A percentile compares a stretch with the other conserved stretches of the same genome.
Evolutionary conservation across 345 rosid species (phyloP).

Genomic region (Draba incana): DNA sequence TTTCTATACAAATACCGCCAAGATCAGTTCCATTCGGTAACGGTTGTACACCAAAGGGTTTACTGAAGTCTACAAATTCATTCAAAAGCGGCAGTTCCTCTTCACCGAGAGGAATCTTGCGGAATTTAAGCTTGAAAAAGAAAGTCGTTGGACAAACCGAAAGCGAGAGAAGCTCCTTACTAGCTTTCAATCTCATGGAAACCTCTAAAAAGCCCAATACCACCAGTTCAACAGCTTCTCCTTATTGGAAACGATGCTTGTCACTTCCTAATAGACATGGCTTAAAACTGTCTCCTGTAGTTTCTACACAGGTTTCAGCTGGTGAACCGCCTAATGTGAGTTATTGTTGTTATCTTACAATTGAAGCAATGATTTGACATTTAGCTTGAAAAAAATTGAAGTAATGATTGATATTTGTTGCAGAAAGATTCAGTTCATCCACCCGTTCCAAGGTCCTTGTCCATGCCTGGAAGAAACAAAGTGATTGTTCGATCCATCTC

Average conservation of each 20-base stretch:
- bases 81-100: constrained; percentile 50
- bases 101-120: constrained; percentile 68
- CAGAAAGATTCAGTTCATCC: constrained; percentile 61
- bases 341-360: constrained; percentile 28
- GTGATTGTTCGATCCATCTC: constrained; percentile 82
- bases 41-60: constrained; percentile 49
- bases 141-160: constrained; percentile 49
- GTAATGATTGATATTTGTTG: constrained; percentile 27
- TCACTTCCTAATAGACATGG: constrained; percentile 82
- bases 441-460: constrained; percentile 75
- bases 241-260: constrained; percentile 67
- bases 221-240: constrained; percentile 47
- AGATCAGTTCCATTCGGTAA: constrained; percentile 53
- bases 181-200: constrained; percentile 52
- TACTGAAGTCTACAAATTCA: constrained; percentile 58
- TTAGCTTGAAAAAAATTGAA: neutral
- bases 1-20: constrained; percentile 82
- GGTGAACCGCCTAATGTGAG: constrained; percentile 63
- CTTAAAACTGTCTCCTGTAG: constrained; percentile 65
- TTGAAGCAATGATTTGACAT: too few species aligned
- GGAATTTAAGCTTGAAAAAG: constrained; percentile 75
- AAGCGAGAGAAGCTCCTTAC: constrained; percentile 70
- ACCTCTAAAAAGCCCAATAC: constrained; percentile 52
- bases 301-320: constrained; percentile 60
- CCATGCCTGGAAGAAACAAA: constrained; percentile 72